Evolutionary conservation across 768 basidiomycete species (phyloP).

Genomic region (Holtermannia corniformis): DNA sequence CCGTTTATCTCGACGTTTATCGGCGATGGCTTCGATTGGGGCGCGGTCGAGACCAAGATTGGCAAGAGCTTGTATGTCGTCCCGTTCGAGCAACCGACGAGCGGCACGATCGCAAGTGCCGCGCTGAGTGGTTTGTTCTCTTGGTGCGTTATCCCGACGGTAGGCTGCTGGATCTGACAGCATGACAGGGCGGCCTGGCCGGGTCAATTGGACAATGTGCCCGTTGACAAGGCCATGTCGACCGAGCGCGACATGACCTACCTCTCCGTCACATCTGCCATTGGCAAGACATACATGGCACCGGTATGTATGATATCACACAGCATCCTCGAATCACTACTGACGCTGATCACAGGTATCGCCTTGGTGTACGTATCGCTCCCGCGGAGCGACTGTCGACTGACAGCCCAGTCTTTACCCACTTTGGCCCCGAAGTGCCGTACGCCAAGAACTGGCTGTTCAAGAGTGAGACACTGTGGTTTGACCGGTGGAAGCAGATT

Average conservation of each 20-base stretch:
- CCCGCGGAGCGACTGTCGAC: background rate
- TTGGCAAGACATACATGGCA: slow-evolving; percentile 33
- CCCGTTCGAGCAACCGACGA: slow-evolving; percentile 34
- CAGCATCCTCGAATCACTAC: slow-evolving; percentile 1
- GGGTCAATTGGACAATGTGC: slow-evolving; percentile 28
- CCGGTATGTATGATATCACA: slow-evolving; percentile 26
- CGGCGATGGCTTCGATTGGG: slow-evolving; percentile 39
- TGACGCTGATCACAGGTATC: background rate
- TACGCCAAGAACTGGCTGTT: slow-evolving; percentile 41
- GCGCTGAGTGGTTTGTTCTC: slow-evolving; percentile 35
- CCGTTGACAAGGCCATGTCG: slow-evolving; percentile 22
- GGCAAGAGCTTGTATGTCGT: slow-evolving; percentile 31
- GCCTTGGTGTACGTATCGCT: no score
- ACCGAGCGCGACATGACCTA: slow-evolving; percentile 21
- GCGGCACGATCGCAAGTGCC: slow-evolving; percentile 15
- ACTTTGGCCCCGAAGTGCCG: slow-evolving; percentile 34
- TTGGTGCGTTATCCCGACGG: slow-evolving; percentile 21
- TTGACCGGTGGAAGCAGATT: slow-evolving; percentile 38
- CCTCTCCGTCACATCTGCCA: slow-evolving; percentile 5
- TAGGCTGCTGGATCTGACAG: background rate
- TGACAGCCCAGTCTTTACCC: slow-evolving; percentile 28
- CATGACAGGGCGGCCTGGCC: slow-evolving; percentile 37
- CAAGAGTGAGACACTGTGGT: slow-evolving; percentile 36
- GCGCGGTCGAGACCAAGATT: slow-evolving; percentile 8
- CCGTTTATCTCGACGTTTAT: slow-evolving; percentile 39